phyloP scores from a whole-genome alignment of 257 asterid genomes.

The Ajuga chamaepitys region DNA sequence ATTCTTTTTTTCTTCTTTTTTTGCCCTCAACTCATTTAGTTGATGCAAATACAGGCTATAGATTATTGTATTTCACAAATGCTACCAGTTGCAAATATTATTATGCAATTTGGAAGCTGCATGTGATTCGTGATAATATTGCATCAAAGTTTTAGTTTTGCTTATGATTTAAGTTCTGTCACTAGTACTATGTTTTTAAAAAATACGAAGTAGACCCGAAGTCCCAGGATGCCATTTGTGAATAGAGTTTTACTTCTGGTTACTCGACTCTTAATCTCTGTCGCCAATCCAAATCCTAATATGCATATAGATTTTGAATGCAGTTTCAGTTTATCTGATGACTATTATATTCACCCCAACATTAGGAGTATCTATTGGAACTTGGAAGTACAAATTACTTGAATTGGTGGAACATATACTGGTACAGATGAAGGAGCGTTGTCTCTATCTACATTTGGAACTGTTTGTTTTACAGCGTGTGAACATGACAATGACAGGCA shows the following conservation, averaged over 20 bases:
- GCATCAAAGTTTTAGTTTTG: background rate
- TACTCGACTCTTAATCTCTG: background rate
- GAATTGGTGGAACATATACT: no score
- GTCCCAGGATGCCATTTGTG: background rate
- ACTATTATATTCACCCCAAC: no score
- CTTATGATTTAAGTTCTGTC: background rate
- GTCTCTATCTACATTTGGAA: background rate
- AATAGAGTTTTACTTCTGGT: background rate
- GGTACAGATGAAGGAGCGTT: no score
- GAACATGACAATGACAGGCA: constrained; percentile 45
- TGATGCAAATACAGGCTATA: background rate
- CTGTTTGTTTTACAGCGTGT: constrained; percentile 8
- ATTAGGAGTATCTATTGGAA: no score
- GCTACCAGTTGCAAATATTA: background rate
- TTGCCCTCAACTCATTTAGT: no score
- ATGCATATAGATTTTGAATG: background rate
- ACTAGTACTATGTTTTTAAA: background rate
- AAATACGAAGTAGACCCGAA: background rate
- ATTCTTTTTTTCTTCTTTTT: no score
- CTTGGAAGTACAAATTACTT: background rate
- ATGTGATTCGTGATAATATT: background rate
- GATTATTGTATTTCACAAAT: background rate
- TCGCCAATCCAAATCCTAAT: background rate
- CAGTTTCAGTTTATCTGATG: background rate
- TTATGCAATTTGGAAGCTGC: background rate